Percentiles rank a stretch among this genome's conserved stretches.
phyloP scores from a whole-genome alignment of 2,329 filamentous ascomycete genomes.

The Cucurbitaria berberidis region DNA sequence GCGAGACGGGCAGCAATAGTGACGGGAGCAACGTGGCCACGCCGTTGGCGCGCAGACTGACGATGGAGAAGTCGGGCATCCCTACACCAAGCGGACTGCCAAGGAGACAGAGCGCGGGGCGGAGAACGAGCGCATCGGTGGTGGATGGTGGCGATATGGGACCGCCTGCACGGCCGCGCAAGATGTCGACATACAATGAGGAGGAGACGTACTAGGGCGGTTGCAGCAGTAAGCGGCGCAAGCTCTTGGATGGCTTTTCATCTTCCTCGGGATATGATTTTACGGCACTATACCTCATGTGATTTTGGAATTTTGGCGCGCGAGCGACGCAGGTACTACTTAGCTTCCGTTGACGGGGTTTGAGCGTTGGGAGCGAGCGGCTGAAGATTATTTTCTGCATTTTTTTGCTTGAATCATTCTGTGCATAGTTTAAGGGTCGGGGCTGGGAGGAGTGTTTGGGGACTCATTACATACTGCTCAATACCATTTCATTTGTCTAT shows the following conservation, averaged over 20 bases:
- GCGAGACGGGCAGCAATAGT: slow-evolving; percentile 55
- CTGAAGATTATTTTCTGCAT: slow-evolving; percentile 2
- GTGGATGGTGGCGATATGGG: slow-evolving; percentile 54
- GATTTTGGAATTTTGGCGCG: slow-evolving; percentile 20
- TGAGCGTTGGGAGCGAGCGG: background rate
- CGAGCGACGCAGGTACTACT: slow-evolving; percentile 18
- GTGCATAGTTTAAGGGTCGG: slow-evolving; percentile 9
- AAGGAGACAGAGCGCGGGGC: slow-evolving; percentile 58
- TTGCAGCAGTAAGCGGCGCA: slow-evolving; percentile 6
- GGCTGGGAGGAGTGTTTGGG: background rate
- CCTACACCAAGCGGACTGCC: slow-evolving; percentile 57
- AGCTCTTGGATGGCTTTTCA: slow-evolving; percentile 25
- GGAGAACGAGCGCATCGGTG: slow-evolving; percentile 47
- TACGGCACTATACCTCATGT: slow-evolving; percentile 26
- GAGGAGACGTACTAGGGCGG: slow-evolving; percentile 63
- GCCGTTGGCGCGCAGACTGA: slow-evolving; percentile 53
- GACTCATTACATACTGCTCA: slow-evolving; percentile 31
- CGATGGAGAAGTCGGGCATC: slow-evolving; percentile 55
- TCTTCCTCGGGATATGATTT: slow-evolving; percentile 27
- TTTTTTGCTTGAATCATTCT: slow-evolving; percentile 5
- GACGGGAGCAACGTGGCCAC: slow-evolving; percentile 50
- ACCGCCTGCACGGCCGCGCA: slow-evolving; percentile 56
- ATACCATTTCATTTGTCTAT: slow-evolving; percentile 40
- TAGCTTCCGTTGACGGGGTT: slow-evolving; percentile 5
- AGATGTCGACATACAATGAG: slow-evolving; percentile 59